Base-by-base conservation (phyloP, 306 rosid genomes). In the Phaseolus lunatus region DNA sequence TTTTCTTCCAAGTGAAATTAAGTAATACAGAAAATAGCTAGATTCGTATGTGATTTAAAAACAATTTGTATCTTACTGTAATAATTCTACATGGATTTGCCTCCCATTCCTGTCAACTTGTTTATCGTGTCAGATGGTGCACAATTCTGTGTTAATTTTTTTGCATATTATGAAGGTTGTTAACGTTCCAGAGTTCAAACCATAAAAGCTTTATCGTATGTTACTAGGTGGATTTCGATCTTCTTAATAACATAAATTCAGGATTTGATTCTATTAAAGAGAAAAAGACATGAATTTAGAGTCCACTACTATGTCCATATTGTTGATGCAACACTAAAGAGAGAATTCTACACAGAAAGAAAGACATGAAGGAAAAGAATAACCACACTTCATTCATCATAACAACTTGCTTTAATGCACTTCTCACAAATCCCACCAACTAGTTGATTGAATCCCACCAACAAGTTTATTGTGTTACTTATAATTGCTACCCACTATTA, bases 1-100 rank as follows among this genome's bases (percentile, higher is more conserved):
- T 94, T 94, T 90, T 87, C 97, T 62, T 88, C 98, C 77, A 88
- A 87, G 81, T 92, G 88, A 91, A 72, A 81, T 18, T n/a, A 35
- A 16, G 24, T 4, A 8, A 35, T 64, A 35, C 66, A 61, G 5
- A 65, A 47, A 58, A 54, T 10, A 68, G 57, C 43, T 54, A 61
- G 44, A 16, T 31, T 59, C 3, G 3, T 16, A 31, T 59, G 20
- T 61, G 16, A 61, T 29, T 61, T 29, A 4, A 7, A 16, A 27
- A 29, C 44, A 61, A 31, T 16, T 31, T 29, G 43, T 20, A 61
- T 12, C 66, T 27, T 15, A 27, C 20, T 59, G 12, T 59, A 57
- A 57, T 59, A 27, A 59, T 5, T 59, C 20, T 59, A 27, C 18
- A 35, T 27, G 66, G 66, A 59, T 59, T 59, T 59, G 20, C 20